A percentile compares a stretch with the other conserved stretches of the same genome.
Conservation (phyloP, 2,329 filamentous ascomycete genomes). For the Fusarium sp. region DNA sequence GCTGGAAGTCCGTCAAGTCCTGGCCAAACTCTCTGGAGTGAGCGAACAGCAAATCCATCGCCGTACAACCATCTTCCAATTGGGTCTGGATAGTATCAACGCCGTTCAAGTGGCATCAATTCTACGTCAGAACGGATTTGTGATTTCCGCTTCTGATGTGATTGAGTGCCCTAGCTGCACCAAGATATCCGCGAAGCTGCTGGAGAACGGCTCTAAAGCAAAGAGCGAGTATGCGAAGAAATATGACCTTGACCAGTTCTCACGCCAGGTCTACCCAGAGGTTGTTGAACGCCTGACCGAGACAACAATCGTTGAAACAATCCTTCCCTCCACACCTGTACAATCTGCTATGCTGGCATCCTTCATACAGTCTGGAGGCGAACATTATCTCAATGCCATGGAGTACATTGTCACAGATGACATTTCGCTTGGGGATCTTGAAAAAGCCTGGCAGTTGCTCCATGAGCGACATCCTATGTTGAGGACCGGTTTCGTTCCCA, state of each 20-base stretch:
- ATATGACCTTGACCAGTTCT: conserved; percentile 58
- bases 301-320: conserved; percentile 59
- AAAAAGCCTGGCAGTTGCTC: conserved; percentile 68
- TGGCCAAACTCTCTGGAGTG: conserved; percentile 69
- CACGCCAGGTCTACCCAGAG: conserved; percentile 45
- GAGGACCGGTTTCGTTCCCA: conserved; percentile 75
- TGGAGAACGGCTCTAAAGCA: conserved; percentile 24
- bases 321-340: conserved; percentile 82
- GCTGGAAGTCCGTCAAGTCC: conserved; percentile 61
- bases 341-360: conserved; percentile 84
- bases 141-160: conserved; percentile 76
- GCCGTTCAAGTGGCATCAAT: conserved; percentile 79
- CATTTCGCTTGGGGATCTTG: conserved; percentile 56
- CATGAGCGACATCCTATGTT: conserved; percentile 74
- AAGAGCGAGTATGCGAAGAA: not conserved
- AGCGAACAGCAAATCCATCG: conserved; percentile 62
- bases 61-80: conserved; percentile 80
- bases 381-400: conserved; percentile 81
- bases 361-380: conserved; percentile 73
- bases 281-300: conserved; percentile 39
- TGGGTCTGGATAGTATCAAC: conserved; percentile 93
- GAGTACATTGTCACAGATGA: conserved; percentile 60
- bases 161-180: conserved; percentile 69
- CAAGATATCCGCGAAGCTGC: conserved; percentile 50
- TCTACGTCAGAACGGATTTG: conserved; percentile 69